A percentile compares a stretch with the other conserved stretches of the same genome.
Evolutionary conservation across 768 basidiomycete genomes (phyloP).

Genomic region (Tulasnella sp.): DNA sequence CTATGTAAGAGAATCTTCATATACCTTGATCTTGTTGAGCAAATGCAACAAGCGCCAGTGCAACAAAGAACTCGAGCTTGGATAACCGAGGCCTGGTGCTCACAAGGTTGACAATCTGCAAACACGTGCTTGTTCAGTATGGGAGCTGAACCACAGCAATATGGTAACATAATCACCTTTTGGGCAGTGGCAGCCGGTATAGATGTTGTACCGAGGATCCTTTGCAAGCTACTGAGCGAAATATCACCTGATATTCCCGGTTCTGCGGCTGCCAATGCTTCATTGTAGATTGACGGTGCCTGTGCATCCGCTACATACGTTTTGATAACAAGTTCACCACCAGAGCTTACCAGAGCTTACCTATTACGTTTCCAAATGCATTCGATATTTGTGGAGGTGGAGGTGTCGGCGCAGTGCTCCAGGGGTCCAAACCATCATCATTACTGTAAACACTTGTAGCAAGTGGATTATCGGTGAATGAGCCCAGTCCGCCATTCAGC

Average conservation of each 20-base stretch:
- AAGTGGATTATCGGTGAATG: conserved; percentile 18
- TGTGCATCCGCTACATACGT: conserved; percentile 56
- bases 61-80: conserved; percentile 83
- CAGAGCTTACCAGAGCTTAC: background rate
- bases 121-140: background rate
- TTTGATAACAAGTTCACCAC: background rate
- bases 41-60: conserved; percentile 73
- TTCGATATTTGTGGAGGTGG: conserved; percentile 20
- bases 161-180: conserved; percentile 38
- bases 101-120: conserved; percentile 79
- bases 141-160: background rate
- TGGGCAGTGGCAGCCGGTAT: conserved; percentile 76
- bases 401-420: conserved; percentile 25
- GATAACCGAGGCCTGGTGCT: conserved; percentile 70
- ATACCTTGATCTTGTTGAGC: conserved; percentile 71
- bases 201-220: conserved; percentile 62
- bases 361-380: conserved; percentile 17
- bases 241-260: conserved; percentile 57
- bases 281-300: conserved; percentile 64
- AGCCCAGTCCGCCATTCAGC: conserved; percentile 13
- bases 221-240: conserved; percentile 70
- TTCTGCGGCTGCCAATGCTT: conserved; percentile 61
- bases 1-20: conserved; percentile 10
- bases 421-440: conserved; percentile 26
- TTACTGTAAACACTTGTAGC: conserved; percentile 16